Conservation (phyloP, 352 stramenopile species). For the Pythium dissotocum region DNA sequence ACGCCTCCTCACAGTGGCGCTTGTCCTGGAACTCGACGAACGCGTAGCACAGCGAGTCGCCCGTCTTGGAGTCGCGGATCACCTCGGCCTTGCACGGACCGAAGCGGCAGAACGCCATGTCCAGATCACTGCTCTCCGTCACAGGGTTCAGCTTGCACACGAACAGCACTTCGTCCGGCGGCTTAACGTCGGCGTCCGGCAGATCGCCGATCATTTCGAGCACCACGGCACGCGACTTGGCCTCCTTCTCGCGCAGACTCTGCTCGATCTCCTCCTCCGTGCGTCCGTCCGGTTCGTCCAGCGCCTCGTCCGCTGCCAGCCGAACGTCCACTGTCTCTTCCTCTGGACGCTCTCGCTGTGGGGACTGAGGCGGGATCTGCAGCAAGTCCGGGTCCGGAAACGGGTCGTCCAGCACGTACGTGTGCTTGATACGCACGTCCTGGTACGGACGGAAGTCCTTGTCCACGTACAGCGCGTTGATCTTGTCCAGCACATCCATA, state of each 20-base stretch:
- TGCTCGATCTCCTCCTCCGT: conserved; percentile 91
- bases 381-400: conserved; percentile 75
- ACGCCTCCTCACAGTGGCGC: conserved; percentile 94
- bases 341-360: conserved; percentile 81
- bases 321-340: conserved; percentile 91
- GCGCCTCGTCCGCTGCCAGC: conserved; percentile 88
- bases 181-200: conserved; percentile 95
- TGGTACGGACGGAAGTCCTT: conserved; percentile 94
- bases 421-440: conserved; percentile 97
- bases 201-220: conserved; percentile 99
- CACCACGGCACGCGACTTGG: conserved; percentile 94
- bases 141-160: conserved; percentile 96
- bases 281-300: conserved; percentile 72
- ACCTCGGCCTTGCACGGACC: conserved; percentile 92
- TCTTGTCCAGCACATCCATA: conserved; percentile 93
- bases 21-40: conserved; percentile 98
- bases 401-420: conserved; percentile 84
- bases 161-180: conserved; percentile 98
- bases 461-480: conserved; percentile 96
- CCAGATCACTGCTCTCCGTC: conserved; percentile 92
- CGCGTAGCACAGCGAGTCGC: conserved; percentile 97
- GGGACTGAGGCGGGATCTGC: conserved; percentile 82
- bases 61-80: conserved; percentile 97
- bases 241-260: conserved; percentile 88
- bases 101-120: conserved; percentile 95